Conservation (phyloP, 1,139 yeast genomes). For the Protomyces pachydermus region DNA sequence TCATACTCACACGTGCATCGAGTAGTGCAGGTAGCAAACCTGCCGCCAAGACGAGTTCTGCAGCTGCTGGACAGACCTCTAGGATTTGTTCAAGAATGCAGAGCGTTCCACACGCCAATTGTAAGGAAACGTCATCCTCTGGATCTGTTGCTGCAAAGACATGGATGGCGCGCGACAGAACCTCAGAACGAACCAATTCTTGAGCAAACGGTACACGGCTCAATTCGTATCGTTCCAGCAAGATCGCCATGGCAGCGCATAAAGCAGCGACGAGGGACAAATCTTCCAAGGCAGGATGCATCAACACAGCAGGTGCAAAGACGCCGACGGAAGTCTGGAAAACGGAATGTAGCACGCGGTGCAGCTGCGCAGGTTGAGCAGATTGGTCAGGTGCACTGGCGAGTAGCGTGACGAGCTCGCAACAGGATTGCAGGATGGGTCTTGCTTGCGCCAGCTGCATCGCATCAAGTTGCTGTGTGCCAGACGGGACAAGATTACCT, state of each 20-base stretch:
- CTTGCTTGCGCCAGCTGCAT: not conserved
- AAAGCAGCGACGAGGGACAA: not conserved
- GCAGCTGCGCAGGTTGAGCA: not conserved
- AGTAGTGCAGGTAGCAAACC: not conserved
- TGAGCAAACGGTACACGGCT: not conserved
- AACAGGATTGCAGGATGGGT: not conserved
- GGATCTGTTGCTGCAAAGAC: not conserved
- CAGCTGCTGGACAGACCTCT: not conserved
- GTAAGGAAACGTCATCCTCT: not conserved
- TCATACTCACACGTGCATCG: not conserved
- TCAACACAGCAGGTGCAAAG: not conserved
- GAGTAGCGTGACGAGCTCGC: not conserved
- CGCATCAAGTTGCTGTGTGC: not conserved
- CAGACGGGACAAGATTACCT: not conserved
- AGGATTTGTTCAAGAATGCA: not conserved
- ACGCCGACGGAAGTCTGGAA: not conserved
- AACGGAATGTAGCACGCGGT: not conserved
- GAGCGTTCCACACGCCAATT: not conserved
- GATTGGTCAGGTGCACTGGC: not conserved
- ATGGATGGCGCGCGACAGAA: not conserved
- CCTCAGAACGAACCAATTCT: conserved; percentile 4
- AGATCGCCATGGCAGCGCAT: not conserved
- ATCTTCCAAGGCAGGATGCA: not conserved
- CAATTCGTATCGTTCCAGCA: conserved; percentile 1
- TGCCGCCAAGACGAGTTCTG: not conserved